phyloP scores from a whole-genome alignment of 345 rosid genomes.

The Citrus trifoliata region DNA sequence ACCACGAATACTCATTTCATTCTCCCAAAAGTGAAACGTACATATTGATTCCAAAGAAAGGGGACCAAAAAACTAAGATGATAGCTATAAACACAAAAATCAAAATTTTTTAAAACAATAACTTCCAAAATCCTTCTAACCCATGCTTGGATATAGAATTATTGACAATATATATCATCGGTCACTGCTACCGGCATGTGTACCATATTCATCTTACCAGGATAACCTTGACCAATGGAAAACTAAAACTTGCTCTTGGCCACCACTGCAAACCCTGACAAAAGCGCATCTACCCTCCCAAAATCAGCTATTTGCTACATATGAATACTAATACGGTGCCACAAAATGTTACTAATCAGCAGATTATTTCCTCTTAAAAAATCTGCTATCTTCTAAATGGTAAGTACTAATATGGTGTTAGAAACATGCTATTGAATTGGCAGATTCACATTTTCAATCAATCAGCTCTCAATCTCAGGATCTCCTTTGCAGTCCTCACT shows the following conservation, averaged over 20 bases:
- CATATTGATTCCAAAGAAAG: no score
- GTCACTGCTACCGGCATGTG: background rate
- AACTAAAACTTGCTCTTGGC: background rate
- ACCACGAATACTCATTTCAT: background rate
- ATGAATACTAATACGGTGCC: background rate
- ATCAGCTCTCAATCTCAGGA: slow-evolving; percentile 80
- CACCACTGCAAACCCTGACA: background rate
- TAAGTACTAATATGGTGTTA: background rate
- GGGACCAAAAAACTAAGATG: no score
- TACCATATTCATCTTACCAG: background rate
- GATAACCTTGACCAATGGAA: background rate
- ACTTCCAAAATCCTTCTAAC: background rate
- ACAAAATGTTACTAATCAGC: background rate
- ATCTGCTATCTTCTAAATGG: background rate
- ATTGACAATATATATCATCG: background rate
- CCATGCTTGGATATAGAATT: background rate
- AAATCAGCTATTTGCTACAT: background rate
- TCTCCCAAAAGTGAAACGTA: background rate
- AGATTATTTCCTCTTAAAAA: background rate
- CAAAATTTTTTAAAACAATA: background rate
- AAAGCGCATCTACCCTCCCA: background rate
- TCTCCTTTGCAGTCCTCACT: slow-evolving; percentile 83
- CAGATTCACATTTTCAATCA: slow-evolving; percentile 30
- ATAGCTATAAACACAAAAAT: background rate
- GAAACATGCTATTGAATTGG: background rate